These are phyloP conservation scores for Sporormia fimetaria DNA, from an alignment of 495 filamentous ascomycete species.

Conservation along the genomic window DNA sequence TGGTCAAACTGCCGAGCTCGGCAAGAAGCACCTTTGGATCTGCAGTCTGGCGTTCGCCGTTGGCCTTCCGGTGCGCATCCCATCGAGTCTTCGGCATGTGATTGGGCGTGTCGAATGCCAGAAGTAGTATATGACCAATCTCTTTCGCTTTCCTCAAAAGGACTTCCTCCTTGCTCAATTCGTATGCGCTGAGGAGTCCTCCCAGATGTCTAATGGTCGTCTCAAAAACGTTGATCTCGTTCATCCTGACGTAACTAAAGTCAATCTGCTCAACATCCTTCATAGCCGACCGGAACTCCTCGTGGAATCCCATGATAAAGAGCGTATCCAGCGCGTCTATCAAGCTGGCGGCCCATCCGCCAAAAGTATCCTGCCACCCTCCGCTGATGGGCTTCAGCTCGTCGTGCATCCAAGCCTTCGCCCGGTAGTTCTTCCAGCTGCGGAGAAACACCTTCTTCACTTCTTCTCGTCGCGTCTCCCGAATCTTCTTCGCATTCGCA, in stretches of 20 bases:
- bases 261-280: conserved; percentile 43
- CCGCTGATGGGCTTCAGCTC: conserved; percentile 33
- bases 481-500: conserved; percentile 11
- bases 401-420: conserved; percentile 33
- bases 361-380: conserved; percentile 40
- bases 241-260: conserved; percentile 34
- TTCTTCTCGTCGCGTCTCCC: conserved; percentile 21
- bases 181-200: conserved; percentile 32
- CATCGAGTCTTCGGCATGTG: conserved; percentile 41
- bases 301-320: conserved; percentile 50
- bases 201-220: conserved; percentile 35
- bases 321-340: conserved; percentile 55
- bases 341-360: conserved; percentile 50
- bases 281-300: conserved; percentile 50
- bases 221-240: conserved; percentile 34
- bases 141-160: conserved; percentile 31
- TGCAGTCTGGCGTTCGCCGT: conserved; percentile 35
- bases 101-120: conserved; percentile 35
- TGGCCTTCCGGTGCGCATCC: conserved; percentile 36
- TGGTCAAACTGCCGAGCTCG: conserved; percentile 32
- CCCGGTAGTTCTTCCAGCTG: conserved; percentile 30
- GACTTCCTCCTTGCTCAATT: conserved; percentile 30
- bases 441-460: conserved; percentile 30
- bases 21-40: conserved; percentile 35
- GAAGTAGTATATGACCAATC: conserved; percentile 34